Evolutionary conservation across 495 filamentous ascomycete species (phyloP), one percentile per base, ranked within the genome.

Genomic region (Penicillium waksmanii): DNA sequence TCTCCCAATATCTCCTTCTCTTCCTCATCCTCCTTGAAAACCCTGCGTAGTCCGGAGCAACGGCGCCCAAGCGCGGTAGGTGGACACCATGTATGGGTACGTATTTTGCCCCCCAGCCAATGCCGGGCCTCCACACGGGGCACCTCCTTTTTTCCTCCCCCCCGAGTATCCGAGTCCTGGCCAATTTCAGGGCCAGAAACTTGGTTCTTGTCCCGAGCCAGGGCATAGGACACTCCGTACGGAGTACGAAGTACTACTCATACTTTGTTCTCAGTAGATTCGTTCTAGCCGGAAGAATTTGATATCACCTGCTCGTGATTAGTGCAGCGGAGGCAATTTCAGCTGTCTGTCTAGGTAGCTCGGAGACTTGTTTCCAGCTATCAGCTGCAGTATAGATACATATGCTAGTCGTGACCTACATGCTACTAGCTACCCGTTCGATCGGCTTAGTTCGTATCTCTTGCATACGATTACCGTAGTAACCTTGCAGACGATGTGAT

Each of bases 91-190:
- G 62, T 70, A 71, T 64, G 55, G 59, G 53, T 49, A 31, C 50
- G 66, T 71, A 66, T 64, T 52, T 57, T 64, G 55, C 58, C 57
- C 65, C 60, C 68, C 57, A 51, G 65, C 59, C 60, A 57, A 54
- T 63, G 64, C 61, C 64, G 62, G 53, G 55, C 60, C 59, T 62
- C 67, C 54, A 53, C 59, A 50, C 51, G 68, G 66, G 65, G 62
- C 64, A 67, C 65, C 65, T 36, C 33, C 65, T 66, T 63, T 60
- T 66, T 64, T 69, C 57, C 43, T 51, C 58, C 63, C 63, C 56
- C 63, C 60, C 66, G 66, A 66, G 58, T 58, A 63, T 64, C 66
- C 68, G 65, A 68, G 46, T 23, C 46, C 27, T 31, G 27, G 27
- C 27, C 27, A 31, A 31, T 8, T 31, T 31, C 27, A 31, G 27